These are phyloP conservation scores for Rhodotorula kratochvilovae DNA, from an alignment of 768 basidiomycete genomes.

Conservation along the genomic window DNA sequence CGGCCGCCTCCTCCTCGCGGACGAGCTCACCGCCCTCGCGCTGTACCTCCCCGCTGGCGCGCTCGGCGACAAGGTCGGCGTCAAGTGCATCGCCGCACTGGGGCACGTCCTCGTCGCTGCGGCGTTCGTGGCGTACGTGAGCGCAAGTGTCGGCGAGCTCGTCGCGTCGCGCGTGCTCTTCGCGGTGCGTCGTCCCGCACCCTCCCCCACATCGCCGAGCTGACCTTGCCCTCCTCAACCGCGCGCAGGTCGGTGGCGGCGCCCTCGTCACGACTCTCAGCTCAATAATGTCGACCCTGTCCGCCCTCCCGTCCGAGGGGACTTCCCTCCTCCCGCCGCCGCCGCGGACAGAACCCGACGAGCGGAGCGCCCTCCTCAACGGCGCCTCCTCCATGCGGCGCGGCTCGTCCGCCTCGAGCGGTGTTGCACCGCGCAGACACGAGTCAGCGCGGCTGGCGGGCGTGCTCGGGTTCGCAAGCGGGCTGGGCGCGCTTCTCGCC, in stretches of 20 bases:
- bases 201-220: no score
- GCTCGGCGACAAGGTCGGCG: slow-evolving; percentile 7
- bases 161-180: slow-evolving; percentile 17
- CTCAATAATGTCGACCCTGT: slow-evolving; percentile 2
- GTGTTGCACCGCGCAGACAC: background rate
- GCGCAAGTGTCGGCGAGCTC: slow-evolving; percentile 6
- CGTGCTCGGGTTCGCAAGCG: slow-evolving; percentile 23
- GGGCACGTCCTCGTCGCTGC: slow-evolving; percentile 16
- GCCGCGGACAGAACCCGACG: background rate
- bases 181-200: slow-evolving; percentile 14
- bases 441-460: slow-evolving; percentile 14
- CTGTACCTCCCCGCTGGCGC: slow-evolving; percentile 30
- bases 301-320: background rate
- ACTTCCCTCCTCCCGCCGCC: no score
- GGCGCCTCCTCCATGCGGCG: background rate
- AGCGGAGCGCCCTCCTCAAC: background rate
- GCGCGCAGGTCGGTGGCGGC: slow-evolving; percentile 7
- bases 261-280: slow-evolving; percentile 14
- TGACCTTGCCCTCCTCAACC: background rate
- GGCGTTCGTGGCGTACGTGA: slow-evolving; percentile 9
- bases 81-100: background rate
- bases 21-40: slow-evolving; percentile 32
- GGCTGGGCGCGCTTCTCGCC: slow-evolving; percentile 26
- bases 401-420: background rate
- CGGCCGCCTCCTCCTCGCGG: slow-evolving; percentile 29